phyloP scores from a whole-genome alignment of 129 eudicot species.

The Chrysanthemum seticuspe region DNA sequence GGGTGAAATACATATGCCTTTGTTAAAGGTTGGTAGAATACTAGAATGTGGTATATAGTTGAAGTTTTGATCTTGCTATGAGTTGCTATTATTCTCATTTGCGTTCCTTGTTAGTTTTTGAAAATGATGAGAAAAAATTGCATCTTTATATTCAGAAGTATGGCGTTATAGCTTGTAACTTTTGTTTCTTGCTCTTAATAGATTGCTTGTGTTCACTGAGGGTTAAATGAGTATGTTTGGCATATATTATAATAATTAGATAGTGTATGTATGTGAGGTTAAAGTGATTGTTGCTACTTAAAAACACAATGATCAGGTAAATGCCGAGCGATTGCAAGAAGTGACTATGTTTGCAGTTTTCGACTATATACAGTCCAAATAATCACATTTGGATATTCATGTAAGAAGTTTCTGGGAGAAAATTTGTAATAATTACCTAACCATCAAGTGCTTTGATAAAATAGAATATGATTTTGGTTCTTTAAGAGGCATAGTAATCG shows the following conservation, averaged over 20 bases:
- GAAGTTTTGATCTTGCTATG: neutral
- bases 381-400: neutral
- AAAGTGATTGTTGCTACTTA: too few species aligned
- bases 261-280: too few species aligned
- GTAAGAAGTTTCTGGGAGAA: neutral
- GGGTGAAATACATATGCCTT: slow-evolving; percentile 88
- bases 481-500: neutral
- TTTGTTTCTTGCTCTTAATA: slow-evolving; percentile 6
- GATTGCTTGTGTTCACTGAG: neutral
- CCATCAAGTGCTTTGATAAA: neutral
- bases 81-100: neutral
- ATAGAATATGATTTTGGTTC: neutral
- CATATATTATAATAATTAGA: too few species aligned
- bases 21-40: slow-evolving; percentile 67
- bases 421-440: neutral
- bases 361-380: neutral
- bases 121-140: neutral
- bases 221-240: too few species aligned
- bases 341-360: neutral
- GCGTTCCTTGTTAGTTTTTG: slow-evolving; percentile 3
- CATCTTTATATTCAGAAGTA: neutral
- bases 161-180: slow-evolving; percentile 8
- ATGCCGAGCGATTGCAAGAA: too few species aligned
- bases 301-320: too few species aligned
- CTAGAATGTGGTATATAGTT: neutral